Percentiles rank a stretch among this genome's conserved stretches.
Conservation (phyloP, 2,329 filamentous ascomycete species). For the Pyrenophora seminiperda region DNA sequence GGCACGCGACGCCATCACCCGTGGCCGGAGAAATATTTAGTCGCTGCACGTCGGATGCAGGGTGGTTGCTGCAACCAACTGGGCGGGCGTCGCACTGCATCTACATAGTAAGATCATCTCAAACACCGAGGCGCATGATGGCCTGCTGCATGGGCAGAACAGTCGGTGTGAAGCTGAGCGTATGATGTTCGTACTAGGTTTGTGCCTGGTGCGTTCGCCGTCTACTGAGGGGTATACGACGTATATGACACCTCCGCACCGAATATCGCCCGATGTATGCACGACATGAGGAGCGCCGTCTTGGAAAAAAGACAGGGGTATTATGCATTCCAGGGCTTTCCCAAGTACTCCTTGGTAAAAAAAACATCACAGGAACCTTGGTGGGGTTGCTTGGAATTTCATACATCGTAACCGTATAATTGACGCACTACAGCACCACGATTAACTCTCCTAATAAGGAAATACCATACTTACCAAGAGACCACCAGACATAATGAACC, state of each 20-base stretch:
- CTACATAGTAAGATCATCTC: not conserved
- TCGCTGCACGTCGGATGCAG: constrained; percentile 5
- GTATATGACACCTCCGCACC: too few species aligned
- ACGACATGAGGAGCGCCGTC: not conserved
- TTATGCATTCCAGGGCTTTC: too few species aligned
- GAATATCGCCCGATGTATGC: not conserved
- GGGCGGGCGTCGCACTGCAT: constrained; percentile 3
- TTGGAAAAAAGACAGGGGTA: not conserved
- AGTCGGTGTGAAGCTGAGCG: too few species aligned
- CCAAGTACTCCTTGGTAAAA: too few species aligned
- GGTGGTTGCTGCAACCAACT: constrained; percentile 2
- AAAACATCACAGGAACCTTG: too few species aligned
- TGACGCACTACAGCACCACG: not conserved
- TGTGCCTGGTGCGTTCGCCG: not conserved
- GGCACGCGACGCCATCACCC: constrained; percentile 27
- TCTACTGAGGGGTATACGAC: too few species aligned
- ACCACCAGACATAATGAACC: not conserved
- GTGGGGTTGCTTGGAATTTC: too few species aligned
- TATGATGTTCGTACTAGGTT: not conserved
- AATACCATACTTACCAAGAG: not conserved
- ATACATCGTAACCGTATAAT: too few species aligned
- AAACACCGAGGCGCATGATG: too few species aligned
- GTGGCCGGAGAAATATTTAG: not conserved
- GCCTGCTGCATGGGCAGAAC: too few species aligned
- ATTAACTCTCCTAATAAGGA: not conserved